Evolutionary conservation across 768 basidiomycete genomes (phyloP), one percentile per base, ranked within the genome.

Genomic region (Trichaptum fuscoviolaceum): DNA sequence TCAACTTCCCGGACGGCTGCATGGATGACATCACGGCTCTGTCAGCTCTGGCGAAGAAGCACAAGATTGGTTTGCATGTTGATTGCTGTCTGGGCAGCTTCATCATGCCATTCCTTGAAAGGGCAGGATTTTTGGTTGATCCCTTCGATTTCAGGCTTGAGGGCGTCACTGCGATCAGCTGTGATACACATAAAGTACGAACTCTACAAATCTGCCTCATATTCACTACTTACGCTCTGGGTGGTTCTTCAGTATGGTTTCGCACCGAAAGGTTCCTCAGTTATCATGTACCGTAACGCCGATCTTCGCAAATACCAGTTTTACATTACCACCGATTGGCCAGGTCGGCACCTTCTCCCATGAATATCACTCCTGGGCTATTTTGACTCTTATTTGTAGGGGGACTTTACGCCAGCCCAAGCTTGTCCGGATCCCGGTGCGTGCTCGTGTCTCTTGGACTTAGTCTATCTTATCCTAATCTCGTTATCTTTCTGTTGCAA

Each of bases 11-110:
- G 0, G 92, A 93, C 68, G 92, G 92, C 26, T 88, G 88, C 71
- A 90, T 92, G 78, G 94, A 96, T 73, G 87, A 95, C 66, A 96
- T 99, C 64, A 80, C 86, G 18, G 87, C 83, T 0, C 87, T 99
- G 2, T 90, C 87, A 20, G 80, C 80, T 52, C 82, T 99, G 18
- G 96, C 96, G 0, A 76, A 83, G 65, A 81, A 79, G 69, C 77
- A 95, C 74, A 89, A 90, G 20, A 81, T 96, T 65, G 95, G 95
- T 7, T 77, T 98, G 26, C 96, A 97, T 74, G 95, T 98, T 67
- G 96, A 97, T 71, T 96, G 95, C 74, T 98, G 96, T 75, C 81
- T 98, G 10, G 96, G 95, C 1, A 91, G 90, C 62, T 97, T 99
- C 77, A 90, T 98, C 69, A 84, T 98, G 67, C 95, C 96, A 0